Evolutionary conservation across 2,329 filamentous ascomycete genomes (phyloP), one percentile per base, ranked within the genome.

Genomic region (Fusarium odoratissimum): DNA sequence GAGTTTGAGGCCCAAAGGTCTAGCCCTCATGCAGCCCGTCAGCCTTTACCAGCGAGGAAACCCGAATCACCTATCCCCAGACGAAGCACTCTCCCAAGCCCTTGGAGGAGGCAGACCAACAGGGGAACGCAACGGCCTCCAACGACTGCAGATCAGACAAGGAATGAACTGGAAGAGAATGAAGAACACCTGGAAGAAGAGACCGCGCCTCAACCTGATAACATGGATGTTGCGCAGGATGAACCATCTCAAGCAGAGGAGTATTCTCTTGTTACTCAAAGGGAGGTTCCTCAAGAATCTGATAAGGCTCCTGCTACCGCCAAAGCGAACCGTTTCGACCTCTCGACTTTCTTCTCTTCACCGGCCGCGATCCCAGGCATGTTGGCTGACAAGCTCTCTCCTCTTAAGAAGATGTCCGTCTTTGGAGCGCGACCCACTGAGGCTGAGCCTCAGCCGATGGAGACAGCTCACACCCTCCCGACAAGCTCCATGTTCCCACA

Each of bases 341-440:
- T 90, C 5, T 83, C 86, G 10, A 82, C 83, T 12, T 90, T 90
- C 77, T 90, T 90, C 76, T 90, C 88, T 0, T 90, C 88, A 6
- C 88, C 88, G 2, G 84, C 85, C 8, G 76, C 79, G 3, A 78
- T 84, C 42, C 81, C 82, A 25, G 80, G 77, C 31, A 78, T 80
- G 71, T 51, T 82, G 40, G 80, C 76, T 4, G 75, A 78, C 10
- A 81, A 81, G 58, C 62, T 80, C 17, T 74, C 79, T n/a, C 75
- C 79, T 21, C 60, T 61, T 13, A 79, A 75, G 63, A 64, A 75
- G 19, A 70, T 60, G 48, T 65, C 73, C 4, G 51, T 67, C 38
- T 65, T 72, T 25, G 74, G 69, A 23, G 30, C 64, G 6, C 66
- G 61, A 12, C 51, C 73, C n/a, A 63, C 25, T 14, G 75, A 70